These are phyloP conservation scores for Lachnellula hyalina DNA, from an alignment of 2,329 filamentous ascomycete species.

Conservation along the genomic window DNA sequence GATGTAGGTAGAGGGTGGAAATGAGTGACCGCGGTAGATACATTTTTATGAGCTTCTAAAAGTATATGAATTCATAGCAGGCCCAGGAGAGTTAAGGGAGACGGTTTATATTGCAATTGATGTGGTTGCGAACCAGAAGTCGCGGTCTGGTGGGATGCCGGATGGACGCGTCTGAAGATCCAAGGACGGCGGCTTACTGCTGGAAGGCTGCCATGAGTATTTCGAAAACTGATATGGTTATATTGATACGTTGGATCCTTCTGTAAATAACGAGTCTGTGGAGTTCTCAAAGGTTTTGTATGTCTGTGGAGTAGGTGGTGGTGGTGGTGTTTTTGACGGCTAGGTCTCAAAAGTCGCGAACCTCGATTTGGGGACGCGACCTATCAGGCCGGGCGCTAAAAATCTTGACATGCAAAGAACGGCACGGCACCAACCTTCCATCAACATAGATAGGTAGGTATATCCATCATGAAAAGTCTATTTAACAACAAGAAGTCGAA, in stretches of 20 bases:
- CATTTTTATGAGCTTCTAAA: conserved; percentile 49
- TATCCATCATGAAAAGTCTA: no score
- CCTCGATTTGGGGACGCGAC: conserved; percentile 5
- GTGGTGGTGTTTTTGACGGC: neutral
- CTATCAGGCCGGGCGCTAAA: neutral
- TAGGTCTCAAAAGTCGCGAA: neutral
- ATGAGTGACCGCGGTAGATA: conserved; percentile 89
- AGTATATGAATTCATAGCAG: conserved; percentile 13
- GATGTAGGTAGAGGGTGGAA: conserved; percentile 84
- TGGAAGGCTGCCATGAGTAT: neutral
- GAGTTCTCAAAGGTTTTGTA: neutral
- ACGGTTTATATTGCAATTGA: neutral
- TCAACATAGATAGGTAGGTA: neutral
- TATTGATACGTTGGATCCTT: neutral
- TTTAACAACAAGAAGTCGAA: no score
- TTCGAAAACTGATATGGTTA: neutral
- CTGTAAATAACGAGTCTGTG: neutral
- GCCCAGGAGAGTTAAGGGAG: neutral
- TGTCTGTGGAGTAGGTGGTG: neutral
- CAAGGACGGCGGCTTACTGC: neutral
- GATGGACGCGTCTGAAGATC: neutral
- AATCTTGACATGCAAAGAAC: neutral
- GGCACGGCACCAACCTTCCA: neutral
- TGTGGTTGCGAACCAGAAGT: neutral
- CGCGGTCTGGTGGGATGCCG: neutral